Base-by-base conservation (phyloP, 2,329 filamentous ascomycete genomes). In the Didymella pinodella region DNA sequence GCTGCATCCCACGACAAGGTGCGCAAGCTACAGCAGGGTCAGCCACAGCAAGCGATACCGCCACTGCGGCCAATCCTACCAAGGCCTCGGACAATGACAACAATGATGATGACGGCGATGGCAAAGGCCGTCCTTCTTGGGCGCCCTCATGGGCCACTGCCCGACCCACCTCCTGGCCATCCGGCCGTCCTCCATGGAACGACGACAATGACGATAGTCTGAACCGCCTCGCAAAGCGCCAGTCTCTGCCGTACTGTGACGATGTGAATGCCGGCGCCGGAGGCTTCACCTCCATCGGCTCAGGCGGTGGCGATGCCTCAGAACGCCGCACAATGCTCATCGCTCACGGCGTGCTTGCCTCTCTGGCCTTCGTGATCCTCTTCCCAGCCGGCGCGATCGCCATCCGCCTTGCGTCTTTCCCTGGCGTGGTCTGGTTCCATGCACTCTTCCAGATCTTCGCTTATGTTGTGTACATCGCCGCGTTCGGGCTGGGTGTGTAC, bases 401-500 rank as follows among this genome's bases (percentile, higher is more conserved):
- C 6, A 77, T 82, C 54, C 75, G 80, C 10, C 66, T 81, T 0
- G 73, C 77, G 5, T 79, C 75, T 12, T 80, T 82, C 63, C 71
- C 75, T 2, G 78, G 80, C 8, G 61, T 81, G 3, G 58, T 80
- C 16, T 80, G 79, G 79, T 65, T 82, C 22, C 80, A 82, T 54
- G 80, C 74, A 25, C 75, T 66, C 0, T 72, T 84, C 41, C 85
- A 87, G 64, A 52, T 81, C 2, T 70, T 85, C 45, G 79, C 80
- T 2, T 80, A 85, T 54, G 49, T 80, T 10, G 60, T 85, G 32
- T 81, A 78, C 54, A 78, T 83, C 51, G 79, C 77, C 0, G 84
- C 80, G 0, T 78, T 84, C 45, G 83, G 81, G 2, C 65, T 86
- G 0, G 85, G 85, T 4, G 72, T 86, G 41, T 80, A 80, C 28